phyloP scores from a whole-genome alignment of 352 stramenopile genomes.

The Pythium coloratum region DNA sequence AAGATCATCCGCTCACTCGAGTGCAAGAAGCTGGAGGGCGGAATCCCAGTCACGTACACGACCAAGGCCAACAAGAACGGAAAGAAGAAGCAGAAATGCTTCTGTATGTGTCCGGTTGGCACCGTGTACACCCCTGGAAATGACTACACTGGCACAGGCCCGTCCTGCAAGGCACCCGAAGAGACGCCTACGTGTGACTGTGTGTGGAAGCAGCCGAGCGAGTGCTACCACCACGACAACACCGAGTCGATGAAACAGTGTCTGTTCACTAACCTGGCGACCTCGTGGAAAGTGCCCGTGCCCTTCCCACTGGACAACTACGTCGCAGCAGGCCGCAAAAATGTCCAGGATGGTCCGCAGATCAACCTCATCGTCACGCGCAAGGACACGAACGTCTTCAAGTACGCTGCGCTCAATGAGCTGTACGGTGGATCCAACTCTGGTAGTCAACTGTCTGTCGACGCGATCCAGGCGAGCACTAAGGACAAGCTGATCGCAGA shows the following conservation, averaged over 20 bases:
- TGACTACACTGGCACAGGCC: conserved; percentile 27
- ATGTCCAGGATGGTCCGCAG: conserved; percentile 20
- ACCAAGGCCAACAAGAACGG: conserved; percentile 23
- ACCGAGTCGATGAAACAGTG: conserved; percentile 29
- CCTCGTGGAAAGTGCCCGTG: conserved; percentile 38
- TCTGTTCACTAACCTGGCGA: conserved; percentile 36
- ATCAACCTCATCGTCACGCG: conserved; percentile 18
- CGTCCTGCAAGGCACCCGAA: conserved; percentile 17
- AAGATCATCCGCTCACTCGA: conserved; percentile 37
- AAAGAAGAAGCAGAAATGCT: conserved; percentile 41
- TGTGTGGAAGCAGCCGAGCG: conserved; percentile 38
- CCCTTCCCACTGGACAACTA: conserved; percentile 65
- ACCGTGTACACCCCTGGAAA: conserved; percentile 27
- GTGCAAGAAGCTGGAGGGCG: conserved; percentile 35
- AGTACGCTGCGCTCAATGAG: not conserved
- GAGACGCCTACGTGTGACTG: conserved; percentile 39
- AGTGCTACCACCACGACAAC: conserved; percentile 31
- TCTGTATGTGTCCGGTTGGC: conserved; percentile 51
- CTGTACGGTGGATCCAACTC: not conserved
- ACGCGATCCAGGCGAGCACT: not conserved
- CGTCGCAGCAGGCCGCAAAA: conserved; percentile 45
- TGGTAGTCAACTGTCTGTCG: not conserved
- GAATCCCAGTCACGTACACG: conserved; percentile 52
- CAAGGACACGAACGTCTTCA: conserved; percentile 6
- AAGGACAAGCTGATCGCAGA: not conserved